These are phyloP conservation scores for Xylaria cubensis DNA, from an alignment of 495 filamentous ascomycete species.

Conservation along the genomic window DNA sequence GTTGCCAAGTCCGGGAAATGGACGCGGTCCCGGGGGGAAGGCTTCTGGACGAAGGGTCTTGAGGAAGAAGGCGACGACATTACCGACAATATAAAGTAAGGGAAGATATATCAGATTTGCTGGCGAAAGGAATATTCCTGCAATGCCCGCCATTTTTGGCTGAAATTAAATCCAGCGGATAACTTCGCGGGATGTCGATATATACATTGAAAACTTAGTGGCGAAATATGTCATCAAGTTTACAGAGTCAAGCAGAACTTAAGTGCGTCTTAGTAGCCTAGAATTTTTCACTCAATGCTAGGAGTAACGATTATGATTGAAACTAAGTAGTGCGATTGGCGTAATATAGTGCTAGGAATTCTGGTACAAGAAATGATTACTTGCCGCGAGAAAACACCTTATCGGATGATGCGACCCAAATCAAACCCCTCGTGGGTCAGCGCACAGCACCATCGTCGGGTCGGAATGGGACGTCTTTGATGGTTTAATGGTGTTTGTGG, in stretches of 20 bases:
- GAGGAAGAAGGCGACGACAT: not conserved
- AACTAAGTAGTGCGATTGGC: not conserved
- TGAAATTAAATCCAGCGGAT: not conserved
- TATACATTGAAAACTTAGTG: not conserved
- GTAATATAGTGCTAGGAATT: constrained; percentile 1
- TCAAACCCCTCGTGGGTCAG: not conserved
- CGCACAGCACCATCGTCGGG: not conserved
- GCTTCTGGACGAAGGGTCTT: not conserved
- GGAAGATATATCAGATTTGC: not conserved
- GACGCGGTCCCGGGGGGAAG: not conserved
- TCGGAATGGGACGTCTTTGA: not conserved
- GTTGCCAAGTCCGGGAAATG: constrained; percentile 1
- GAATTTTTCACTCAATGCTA: not conserved
- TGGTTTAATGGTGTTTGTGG: not conserved
- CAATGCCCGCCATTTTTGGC: not conserved
- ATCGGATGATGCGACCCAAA: not conserved
- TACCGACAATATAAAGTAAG: not conserved
- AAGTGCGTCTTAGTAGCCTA: not conserved
- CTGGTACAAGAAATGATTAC: not conserved
- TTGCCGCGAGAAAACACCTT: not conserved
- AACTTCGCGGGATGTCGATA: not conserved
- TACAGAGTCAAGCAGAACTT: not conserved
- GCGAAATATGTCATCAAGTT: not conserved
- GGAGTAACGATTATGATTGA: not conserved
- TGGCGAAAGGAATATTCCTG: not conserved